Conservation (phyloP, 2,329 filamentous ascomycete species). For the Cladosporium sp. region DNA sequence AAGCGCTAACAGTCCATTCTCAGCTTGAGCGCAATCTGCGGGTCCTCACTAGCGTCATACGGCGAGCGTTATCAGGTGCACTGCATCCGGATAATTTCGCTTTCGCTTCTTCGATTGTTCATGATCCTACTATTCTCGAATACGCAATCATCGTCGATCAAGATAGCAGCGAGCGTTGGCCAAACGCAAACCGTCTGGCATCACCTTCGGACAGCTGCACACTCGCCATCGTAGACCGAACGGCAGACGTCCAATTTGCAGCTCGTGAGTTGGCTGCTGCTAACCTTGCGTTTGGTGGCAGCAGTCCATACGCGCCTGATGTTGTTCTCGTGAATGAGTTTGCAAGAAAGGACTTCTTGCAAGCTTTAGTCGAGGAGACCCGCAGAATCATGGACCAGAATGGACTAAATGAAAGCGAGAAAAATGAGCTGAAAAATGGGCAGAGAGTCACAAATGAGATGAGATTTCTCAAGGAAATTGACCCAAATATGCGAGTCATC, state of each 20-base stretch:
- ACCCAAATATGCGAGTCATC: conserved; percentile 18
- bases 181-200: conserved; percentile 30
- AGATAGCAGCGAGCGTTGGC: conserved; percentile 19
- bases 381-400: background rate
- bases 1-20: background rate
- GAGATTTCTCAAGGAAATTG: conserved; percentile 12
- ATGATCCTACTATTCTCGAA: conserved; percentile 24
- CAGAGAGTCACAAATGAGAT: conserved; percentile 6
- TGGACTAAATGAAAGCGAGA: no score
- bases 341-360: conserved; percentile 51
- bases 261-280: conserved; percentile 52
- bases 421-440: conserved; percentile 7
- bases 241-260: conserved; percentile 51
- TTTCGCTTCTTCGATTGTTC: conserved; percentile 35
- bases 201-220: conserved; percentile 34
- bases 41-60: conserved; percentile 33
- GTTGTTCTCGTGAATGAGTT: conserved; percentile 63
- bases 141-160: conserved; percentile 33
- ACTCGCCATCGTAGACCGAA: conserved; percentile 59
- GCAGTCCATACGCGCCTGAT: conserved; percentile 59
- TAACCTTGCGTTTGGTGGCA: conserved; percentile 52
- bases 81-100: conserved; percentile 49
- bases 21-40: conserved; percentile 41
- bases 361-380: conserved; percentile 34
- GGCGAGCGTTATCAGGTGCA: conserved; percentile 35